Base-by-base conservation (phyloP, 2,329 filamentous ascomycete genomes). In the Mycocentrospora acerina region DNA sequence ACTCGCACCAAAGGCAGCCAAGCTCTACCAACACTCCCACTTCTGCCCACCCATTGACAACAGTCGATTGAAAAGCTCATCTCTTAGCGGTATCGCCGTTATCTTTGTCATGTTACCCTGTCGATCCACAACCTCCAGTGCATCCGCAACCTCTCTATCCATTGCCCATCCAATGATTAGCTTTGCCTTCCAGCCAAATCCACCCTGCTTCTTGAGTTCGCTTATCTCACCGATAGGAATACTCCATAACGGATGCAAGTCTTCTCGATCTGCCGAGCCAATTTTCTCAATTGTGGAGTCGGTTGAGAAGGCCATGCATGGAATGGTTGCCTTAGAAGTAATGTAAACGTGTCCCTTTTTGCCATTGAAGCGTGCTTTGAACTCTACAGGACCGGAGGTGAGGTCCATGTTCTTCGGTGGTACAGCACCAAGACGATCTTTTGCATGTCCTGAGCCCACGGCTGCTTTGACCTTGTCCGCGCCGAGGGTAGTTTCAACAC, bases 171-270 rank as follows among this genome's bases (percentile, higher is more conserved):
- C 87, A 1, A 93, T 85, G 2, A 93, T 77, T 33, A 93, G 69
- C 71, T 89, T 91, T 1, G 82, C 82, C 68, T 93, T 94, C 88
- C 88, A 94, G 0, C 88, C 87, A 24, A 90, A 73, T 0, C 88
- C 88, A 4, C 88, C 88, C 2, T 90, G 72, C 68, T 94, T 94
- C 63, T 82, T 85, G 36, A 94, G 59, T 63, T 90, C 86, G 34
- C 64, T 71, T 30, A 94, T 84, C 12, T 91, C 85, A 0, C 75
- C 75, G 3, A 93, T 77, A 0, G 86, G 76, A 1, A 93, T 73
- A 5, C 78, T 83, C 79, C 87, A 94, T 0, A 79, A 65, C 0
- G 86, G 81, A 40, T 77, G 70, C 16, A 76, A 51, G 27, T 79
- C 73, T 42, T 77, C 72, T 28, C 67, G 63, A 16, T 82, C 77